Evolutionary conservation across 495 filamentous ascomycete genomes (phyloP).

Genomic region (Hypoxylon lienhwacheense): DNA sequence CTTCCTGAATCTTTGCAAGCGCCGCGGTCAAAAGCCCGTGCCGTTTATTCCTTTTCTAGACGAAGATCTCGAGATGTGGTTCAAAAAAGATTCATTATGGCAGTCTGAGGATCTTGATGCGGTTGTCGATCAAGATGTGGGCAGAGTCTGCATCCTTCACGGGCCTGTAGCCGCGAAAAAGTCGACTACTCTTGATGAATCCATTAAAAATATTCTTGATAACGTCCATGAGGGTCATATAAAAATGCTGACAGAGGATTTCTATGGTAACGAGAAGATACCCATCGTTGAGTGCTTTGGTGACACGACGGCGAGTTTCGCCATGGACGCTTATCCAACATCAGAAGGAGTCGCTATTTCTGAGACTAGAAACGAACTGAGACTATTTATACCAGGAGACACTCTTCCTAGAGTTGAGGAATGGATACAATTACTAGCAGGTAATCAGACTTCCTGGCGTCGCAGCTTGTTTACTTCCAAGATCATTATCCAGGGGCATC

Average conservation of each 20-base stretch:
- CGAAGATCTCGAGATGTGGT: conserved; percentile 86
- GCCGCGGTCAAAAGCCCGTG: conserved; percentile 81
- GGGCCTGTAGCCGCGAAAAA: conserved; percentile 82
- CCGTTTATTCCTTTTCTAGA: conserved; percentile 82
- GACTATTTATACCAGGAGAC: conserved; percentile 60
- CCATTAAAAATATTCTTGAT: conserved; percentile 78
- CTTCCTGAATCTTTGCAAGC: conserved; percentile 77
- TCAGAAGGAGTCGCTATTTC: conserved; percentile 72
- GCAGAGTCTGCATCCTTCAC: conserved; percentile 80
- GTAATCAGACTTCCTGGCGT: conserved; percentile 73
- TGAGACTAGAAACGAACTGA: conserved; percentile 62
- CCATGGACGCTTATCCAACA: conserved; percentile 46
- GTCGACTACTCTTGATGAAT: conserved; percentile 73
- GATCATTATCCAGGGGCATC: conserved; percentile 79
- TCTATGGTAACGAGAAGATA: conserved; percentile 69
- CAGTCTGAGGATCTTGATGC: conserved; percentile 87
- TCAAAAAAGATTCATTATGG: conserved; percentile 93
- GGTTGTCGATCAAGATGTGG: conserved; percentile 81
- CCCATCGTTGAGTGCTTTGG: conserved; percentile 85
- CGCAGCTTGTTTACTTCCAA: conserved; percentile 80
- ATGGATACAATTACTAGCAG: conserved; percentile 80
- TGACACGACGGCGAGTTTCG: conserved; percentile 59
- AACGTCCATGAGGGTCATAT: conserved; percentile 77
- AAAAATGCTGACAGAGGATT: conserved; percentile 63
- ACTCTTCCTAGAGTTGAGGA: conserved; percentile 64